Percentiles rank a stretch among this genome's conserved stretches.
phyloP scores from a whole-genome alignment of 352 stramenopile species.

The Globisporangium barbulae region DNA sequence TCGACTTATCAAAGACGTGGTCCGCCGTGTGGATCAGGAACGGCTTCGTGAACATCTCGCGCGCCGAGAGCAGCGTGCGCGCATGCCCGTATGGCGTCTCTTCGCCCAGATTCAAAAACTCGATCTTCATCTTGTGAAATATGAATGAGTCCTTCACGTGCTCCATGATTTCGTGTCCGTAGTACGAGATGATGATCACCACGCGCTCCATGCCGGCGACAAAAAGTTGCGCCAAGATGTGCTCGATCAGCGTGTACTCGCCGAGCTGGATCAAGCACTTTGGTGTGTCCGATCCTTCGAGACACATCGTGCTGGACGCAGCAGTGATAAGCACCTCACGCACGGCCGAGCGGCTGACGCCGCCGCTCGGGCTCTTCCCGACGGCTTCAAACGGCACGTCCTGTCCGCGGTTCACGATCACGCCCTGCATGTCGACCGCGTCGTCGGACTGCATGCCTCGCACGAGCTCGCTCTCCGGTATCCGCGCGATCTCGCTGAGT shows the following conservation, averaged over 20 bases:
- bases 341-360: constrained; percentile 21
- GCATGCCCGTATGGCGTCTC: constrained; percentile 72
- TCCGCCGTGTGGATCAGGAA: constrained; percentile 86
- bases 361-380: constrained; percentile 39
- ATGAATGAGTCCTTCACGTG: constrained; percentile 75
- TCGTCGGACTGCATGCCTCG: constrained; percentile 69
- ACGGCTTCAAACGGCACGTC: constrained; percentile 79
- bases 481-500: constrained; percentile 57
- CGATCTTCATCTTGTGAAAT: constrained; percentile 73
- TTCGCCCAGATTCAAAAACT: constrained; percentile 82
- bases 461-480: constrained; percentile 68
- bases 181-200: constrained; percentile 84
- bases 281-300: constrained; percentile 73
- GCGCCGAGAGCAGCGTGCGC: constrained; percentile 70
- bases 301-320: constrained; percentile 73
- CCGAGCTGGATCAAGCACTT: constrained; percentile 77
- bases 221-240: constrained; percentile 78
- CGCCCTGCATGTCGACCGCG: constrained; percentile 77
- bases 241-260: constrained; percentile 77
- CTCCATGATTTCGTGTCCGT: constrained; percentile 76
- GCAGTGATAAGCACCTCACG: constrained; percentile 80
- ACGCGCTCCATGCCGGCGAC: constrained; percentile 80
- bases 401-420: constrained; percentile 73
- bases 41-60: constrained; percentile 71
- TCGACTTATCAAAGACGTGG: constrained; percentile 79